Base-by-base conservation (phyloP, 1,284 basidiomycete species). In the Coniferiporia weirii region DNA sequence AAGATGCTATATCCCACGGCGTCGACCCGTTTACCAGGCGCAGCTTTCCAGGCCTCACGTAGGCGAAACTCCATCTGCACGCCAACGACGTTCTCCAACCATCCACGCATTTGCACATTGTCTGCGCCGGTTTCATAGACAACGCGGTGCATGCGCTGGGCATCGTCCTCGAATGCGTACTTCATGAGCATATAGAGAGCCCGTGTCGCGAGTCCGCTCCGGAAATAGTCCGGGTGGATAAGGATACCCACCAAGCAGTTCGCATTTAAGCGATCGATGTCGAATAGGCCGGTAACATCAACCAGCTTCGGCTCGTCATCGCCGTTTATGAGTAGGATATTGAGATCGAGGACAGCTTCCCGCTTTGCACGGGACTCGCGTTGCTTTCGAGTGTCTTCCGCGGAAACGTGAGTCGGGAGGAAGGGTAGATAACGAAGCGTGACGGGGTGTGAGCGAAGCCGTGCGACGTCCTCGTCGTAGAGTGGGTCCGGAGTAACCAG, bases 161-260 rank as follows among this genome's bases (percentile, higher is more conserved):
- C 70, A 27, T 66, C 66, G 54, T 74, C 70, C 54, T 76, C 76
- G 59, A 79, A 79, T 1, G 71, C 69, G 51, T 73, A 74, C 59
- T 64, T 66, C 51, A 79, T 63, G 22, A 76, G 43, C 7, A 69
- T 68, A 62, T 76, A 75, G 38, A 79, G 67, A 19, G 73, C 68
- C 52, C 77, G 76, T 20, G 76, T 78, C 36, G 73, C 76, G 50
- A 76, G 60, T 1, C 74, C 73, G 34, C 67, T 67, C 22, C 73
- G 69, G 38, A 75, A 70, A 19, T 71, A 63, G 32, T 73, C 71
- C 6, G 75, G 71, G 36, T 66, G 63, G 47, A 79, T 60, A 12
- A 79, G 61, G 57, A 80, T 76, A 4, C 77, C 77, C n/a, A 70
- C 67, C 59, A 78, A 75, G 63, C 75, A 76, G 10, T 70, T 70